Evolutionary conservation across 768 basidiomycete genomes (phyloP).

Genomic region (Suillus variegatus): DNA sequence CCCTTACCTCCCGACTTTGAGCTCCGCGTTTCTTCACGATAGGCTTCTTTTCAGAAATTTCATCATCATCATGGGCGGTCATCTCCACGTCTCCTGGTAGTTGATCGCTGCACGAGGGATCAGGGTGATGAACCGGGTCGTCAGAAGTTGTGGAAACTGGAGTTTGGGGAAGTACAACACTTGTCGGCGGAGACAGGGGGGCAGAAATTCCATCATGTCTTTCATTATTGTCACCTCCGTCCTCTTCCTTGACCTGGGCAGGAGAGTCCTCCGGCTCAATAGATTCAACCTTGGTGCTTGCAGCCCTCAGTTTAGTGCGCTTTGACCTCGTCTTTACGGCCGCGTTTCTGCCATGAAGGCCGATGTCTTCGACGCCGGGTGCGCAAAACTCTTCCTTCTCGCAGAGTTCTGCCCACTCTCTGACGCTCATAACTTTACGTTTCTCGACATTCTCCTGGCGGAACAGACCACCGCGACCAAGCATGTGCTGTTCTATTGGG

Average conservation of each 20-base stretch:
- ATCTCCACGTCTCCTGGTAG: constrained; percentile 11
- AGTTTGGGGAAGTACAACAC: constrained; percentile 22
- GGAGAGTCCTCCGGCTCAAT: constrained; percentile 43
- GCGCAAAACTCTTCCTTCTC: constrained; percentile 69
- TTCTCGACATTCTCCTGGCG: constrained; percentile 91
- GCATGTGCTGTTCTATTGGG: constrained; percentile 94
- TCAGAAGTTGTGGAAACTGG: constrained; percentile 17
- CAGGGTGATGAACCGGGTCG: constrained; percentile 9
- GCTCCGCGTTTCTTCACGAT: constrained; percentile 44
- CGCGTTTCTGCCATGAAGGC: constrained; percentile 47
- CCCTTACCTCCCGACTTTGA: constrained; percentile 42
- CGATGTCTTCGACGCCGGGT: constrained; percentile 71
- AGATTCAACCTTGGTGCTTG: constrained; percentile 39
- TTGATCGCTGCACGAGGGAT: constrained; percentile 12
- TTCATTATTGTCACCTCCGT: constrained; percentile 15
- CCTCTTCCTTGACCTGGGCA: constrained; percentile 50
- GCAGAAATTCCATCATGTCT: not conserved
- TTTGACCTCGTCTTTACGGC: constrained; percentile 36
- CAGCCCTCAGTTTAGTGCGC: constrained; percentile 47
- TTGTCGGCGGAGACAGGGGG: constrained; percentile 32
- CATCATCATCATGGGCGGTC: constrained; percentile 18
- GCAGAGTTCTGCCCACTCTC: constrained; percentile 86
- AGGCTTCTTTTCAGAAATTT: constrained; percentile 34
- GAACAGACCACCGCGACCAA: constrained; percentile 84
- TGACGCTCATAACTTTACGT: constrained; percentile 77